Evolutionary conservation across 2,329 filamentous ascomycete genomes (phyloP).

Genomic region (Acrocalymma vagum): DNA sequence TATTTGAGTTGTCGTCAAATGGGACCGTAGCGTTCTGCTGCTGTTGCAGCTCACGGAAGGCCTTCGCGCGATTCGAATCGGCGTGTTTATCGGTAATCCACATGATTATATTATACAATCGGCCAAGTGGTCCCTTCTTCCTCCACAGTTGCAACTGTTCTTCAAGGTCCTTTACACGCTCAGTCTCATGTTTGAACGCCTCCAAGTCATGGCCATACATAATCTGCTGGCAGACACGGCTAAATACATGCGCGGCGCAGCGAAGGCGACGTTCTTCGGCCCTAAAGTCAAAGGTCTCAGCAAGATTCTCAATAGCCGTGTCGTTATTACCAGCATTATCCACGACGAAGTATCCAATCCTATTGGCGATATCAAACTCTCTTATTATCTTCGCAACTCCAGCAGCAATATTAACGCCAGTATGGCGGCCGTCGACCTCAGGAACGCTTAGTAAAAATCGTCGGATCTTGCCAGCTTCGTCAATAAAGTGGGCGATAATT

Average conservation of each 20-base stretch:
- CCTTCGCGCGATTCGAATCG: too few species aligned
- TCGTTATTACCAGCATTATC: slow-evolving; percentile 25
- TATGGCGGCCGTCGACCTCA: slow-evolving; percentile 1
- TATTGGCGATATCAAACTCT: slow-evolving; percentile 5
- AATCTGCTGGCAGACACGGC: not conserved
- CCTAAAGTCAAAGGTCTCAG: not conserved
- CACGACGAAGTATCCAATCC: slow-evolving; percentile 18
- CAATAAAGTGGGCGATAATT: slow-evolving; percentile 18
- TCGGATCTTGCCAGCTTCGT: slow-evolving; percentile 6
- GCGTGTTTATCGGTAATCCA: too few species aligned
- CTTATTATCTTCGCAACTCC: slow-evolving; percentile 8
- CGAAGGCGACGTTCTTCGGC: not conserved
- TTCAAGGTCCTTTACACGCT: too few species aligned
- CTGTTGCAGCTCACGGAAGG: too few species aligned
- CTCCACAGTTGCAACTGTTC: too few species aligned
- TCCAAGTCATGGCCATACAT: not conserved
- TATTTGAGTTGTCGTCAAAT: too few species aligned
- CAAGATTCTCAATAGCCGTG: not conserved
- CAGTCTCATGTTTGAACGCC: too few species aligned
- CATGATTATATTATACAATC: too few species aligned
- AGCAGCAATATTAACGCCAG: slow-evolving; percentile 2
- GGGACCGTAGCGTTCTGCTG: too few species aligned
- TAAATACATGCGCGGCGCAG: slow-evolving; percentile 1
- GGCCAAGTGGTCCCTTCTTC: too few species aligned
- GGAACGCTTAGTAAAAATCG: slow-evolving; percentile 10